Conservation (phyloP, 305 asterid species). For the Solanum hybrid region DNA sequence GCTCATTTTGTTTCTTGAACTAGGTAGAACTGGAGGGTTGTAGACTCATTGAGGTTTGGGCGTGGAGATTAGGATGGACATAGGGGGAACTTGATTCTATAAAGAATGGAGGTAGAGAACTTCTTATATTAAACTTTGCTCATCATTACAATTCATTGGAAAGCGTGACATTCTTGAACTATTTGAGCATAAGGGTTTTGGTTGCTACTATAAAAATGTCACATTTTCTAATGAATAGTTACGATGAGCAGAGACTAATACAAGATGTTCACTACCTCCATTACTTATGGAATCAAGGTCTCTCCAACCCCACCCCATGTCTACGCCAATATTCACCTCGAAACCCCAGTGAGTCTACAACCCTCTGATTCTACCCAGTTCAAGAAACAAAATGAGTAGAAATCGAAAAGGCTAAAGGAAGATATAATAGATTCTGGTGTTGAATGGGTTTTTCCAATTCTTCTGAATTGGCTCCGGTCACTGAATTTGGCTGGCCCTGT, state of each 20-base stretch:
- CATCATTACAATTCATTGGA: conserved; percentile 47
- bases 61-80: neutral
- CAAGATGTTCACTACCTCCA: conserved; percentile 74
- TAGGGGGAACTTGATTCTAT: conserved; percentile 79
- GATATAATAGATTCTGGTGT: conserved; percentile 8
- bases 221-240: conserved; percentile 32
- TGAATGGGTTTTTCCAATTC: conserved; percentile 41
- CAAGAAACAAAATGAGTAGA: conserved; percentile 21
- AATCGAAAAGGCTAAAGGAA: neutral
- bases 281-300: conserved; percentile 85
- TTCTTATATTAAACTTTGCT: conserved; percentile 49
- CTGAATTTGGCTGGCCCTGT: too few relatives aligned
- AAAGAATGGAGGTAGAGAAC: conserved; percentile 74
- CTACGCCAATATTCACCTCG: neutral
- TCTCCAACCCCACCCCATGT: conserved; percentile 15
- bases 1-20: conserved; percentile 27
- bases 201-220: neutral
- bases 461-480: neutral
- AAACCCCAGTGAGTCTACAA: neutral
- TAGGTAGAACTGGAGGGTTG: conserved; percentile 26
- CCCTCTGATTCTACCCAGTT: conserved; percentile 27
- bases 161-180: neutral
- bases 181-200: neutral
- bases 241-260: conserved; percentile 39
- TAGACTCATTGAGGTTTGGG: neutral